Evolutionary conservation across 116 monocot species (phyloP).

Genomic region (Iris pallida): DNA sequence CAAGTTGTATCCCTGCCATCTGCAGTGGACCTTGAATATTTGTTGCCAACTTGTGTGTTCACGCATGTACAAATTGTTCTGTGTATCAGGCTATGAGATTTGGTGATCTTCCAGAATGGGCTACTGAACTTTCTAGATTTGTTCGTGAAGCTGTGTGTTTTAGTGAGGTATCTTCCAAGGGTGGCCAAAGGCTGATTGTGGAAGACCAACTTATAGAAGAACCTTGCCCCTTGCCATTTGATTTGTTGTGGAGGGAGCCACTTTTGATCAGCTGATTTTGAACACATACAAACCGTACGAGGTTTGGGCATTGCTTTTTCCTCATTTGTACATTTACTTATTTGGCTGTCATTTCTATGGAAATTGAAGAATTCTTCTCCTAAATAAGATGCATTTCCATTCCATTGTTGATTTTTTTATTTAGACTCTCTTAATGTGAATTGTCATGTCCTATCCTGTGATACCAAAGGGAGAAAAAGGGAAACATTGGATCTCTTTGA

Average conservation of each 20-base stretch:
- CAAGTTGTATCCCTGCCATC: neutral
- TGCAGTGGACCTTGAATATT: neutral
- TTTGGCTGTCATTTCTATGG: neutral
- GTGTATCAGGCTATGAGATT: conserved; percentile 85
- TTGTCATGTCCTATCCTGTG: no score
- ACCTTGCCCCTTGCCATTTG: conserved; percentile 44
- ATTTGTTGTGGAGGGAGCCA: conserved; percentile 84
- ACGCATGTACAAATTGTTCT: neutral
- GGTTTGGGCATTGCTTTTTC: conserved; percentile 30
- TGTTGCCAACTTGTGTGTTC: neutral
- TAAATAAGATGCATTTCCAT: no score
- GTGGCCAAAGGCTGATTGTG: conserved; percentile 1
- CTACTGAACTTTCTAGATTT: conserved; percentile 41
- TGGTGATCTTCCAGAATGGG: conserved; percentile 92
- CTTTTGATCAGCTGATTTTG: conserved; percentile 82
- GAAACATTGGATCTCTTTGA: no score
- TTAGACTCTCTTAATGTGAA: no score
- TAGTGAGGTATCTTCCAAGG: conserved; percentile 6
- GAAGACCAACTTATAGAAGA: conserved; percentile 22
- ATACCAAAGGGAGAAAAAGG: no score
- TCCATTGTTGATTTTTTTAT: no score
- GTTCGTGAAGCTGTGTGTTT: conserved; percentile 46
- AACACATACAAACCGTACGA: conserved; percentile 90
- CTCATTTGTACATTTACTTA: neutral
- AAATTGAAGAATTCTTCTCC: no score